phyloP scores from a whole-genome alignment of 2,329 filamentous ascomycete genomes.

The Fusarium newnesense region DNA sequence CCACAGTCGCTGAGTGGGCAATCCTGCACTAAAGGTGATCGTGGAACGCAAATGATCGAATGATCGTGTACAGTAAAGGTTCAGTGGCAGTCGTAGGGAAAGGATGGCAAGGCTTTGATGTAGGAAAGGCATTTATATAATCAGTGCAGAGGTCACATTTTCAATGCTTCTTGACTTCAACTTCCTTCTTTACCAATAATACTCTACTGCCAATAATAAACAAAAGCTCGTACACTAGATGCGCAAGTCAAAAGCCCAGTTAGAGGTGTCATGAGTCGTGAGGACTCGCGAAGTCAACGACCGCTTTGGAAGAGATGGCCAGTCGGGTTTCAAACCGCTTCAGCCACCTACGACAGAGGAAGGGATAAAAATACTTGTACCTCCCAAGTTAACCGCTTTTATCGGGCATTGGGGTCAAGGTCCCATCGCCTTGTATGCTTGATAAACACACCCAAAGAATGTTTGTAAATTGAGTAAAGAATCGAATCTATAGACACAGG shows the following conservation, averaged over 20 bases:
- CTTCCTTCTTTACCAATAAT: too few species aligned
- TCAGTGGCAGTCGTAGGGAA: neutral
- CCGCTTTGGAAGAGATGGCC: too few species aligned
- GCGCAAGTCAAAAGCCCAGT: too few species aligned
- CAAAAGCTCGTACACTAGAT: too few species aligned
- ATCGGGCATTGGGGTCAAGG: neutral
- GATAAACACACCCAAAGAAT: fast-evolving
- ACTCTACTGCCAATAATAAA: too few species aligned
- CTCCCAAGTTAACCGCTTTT: too few species aligned
- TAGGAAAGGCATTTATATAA: neutral
- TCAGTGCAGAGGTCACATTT: fast-evolving
- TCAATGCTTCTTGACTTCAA: neutral
- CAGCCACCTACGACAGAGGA: too few species aligned
- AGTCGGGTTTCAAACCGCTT: too few species aligned
- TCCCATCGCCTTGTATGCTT: neutral
- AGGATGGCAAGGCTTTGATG: fast-evolving
- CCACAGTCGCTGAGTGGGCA: neutral
- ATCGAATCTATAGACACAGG: fast-evolving
- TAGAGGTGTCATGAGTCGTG: too few species aligned
- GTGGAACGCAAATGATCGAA: too few species aligned
- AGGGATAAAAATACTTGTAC: too few species aligned
- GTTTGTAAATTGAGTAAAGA: neutral
- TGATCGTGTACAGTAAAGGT: neutral
- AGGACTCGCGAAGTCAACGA: too few species aligned
- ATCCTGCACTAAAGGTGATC: neutral